phyloP scores from a whole-genome alignment of 1,139 yeast genomes.

The Saccharomycopsis hybrid region DNA sequence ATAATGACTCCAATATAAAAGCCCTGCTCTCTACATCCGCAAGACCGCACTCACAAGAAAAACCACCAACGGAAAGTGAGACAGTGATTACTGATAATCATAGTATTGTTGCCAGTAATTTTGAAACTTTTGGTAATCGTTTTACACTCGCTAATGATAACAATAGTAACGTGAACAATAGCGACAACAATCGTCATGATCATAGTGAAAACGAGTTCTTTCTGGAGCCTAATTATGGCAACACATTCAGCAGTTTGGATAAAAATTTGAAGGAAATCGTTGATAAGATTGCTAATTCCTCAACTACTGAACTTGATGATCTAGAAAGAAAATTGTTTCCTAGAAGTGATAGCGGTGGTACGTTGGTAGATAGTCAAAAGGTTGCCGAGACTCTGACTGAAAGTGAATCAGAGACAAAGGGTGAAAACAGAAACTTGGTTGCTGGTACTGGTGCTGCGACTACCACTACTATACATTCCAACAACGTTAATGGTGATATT shows the following conservation, averaged over 20 bases:
- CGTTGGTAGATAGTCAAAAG: background rate
- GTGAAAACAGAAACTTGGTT: background rate
- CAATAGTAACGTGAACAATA: too few species aligned
- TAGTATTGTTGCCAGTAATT: too few species aligned
- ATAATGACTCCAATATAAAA: background rate
- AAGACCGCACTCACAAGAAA: background rate
- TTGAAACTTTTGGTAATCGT: too few species aligned
- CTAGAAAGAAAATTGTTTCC: conserved; percentile 12
- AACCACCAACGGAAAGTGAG: background rate
- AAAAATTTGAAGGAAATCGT: conserved; percentile 17
- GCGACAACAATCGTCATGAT: too few species aligned
- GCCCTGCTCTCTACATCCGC: background rate
- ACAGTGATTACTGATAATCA: background rate
- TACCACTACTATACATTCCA: background rate
- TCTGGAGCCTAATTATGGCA: conserved; percentile 10
- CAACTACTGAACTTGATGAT: conserved; percentile 11
- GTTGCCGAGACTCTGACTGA: conserved; percentile 1
- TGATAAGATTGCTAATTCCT: conserved; percentile 16
- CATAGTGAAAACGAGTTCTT: too few species aligned
- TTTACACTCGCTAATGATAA: too few species aligned
- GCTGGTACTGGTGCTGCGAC: too few species aligned
- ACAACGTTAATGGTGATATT: background rate
- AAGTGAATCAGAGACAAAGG: background rate
- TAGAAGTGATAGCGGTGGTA: background rate
- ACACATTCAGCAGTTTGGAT: conserved; percentile 17